Percentiles rank a stretch among this genome's conserved stretches.
Conservation (phyloP, 1,284 basidiomycete species). For the Testicularia cyperi region DNA sequence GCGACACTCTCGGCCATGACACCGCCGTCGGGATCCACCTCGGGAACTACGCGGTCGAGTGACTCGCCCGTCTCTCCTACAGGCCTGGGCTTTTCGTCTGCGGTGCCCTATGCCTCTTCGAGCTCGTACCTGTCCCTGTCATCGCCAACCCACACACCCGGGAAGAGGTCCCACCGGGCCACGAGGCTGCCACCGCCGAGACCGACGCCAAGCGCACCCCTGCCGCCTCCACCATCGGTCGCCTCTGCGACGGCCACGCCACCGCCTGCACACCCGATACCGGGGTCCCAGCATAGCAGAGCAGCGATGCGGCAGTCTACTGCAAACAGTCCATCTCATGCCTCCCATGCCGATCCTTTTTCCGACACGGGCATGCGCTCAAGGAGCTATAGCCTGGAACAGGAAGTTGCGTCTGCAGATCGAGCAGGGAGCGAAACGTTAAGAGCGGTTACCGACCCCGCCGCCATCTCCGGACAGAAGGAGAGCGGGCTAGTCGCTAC, state of each 20-base stretch:
- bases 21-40: constrained; percentile 19
- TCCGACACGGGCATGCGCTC: constrained; percentile 3
- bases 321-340: no score
- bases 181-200: constrained; percentile 28
- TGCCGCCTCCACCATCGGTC: constrained; percentile 31
- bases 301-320: no score
- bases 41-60: constrained; percentile 6
- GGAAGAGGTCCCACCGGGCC: constrained; percentile 5
- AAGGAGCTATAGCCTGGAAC: constrained; percentile 20
- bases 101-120: constrained; percentile 9
- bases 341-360: constrained; percentile 7
- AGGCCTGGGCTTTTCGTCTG: constrained; percentile 14
- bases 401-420: constrained; percentile 17
- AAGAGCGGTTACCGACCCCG: no score
- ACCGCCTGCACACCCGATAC: no score
- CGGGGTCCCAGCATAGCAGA: no score
- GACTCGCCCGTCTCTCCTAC: constrained; percentile 26
- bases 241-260: constrained; percentile 7
- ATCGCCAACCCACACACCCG: constrained; percentile 10
- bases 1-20: no score
- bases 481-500: no score
- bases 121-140: constrained; percentile 19
- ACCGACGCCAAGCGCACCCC: constrained; percentile 30
- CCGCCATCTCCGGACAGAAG: no score
- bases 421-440: no score